Evolutionary conservation across 345 rosid species (phyloP), one percentile per base, ranked within the genome.

Genomic region (Eutrema yunnanense): DNA sequence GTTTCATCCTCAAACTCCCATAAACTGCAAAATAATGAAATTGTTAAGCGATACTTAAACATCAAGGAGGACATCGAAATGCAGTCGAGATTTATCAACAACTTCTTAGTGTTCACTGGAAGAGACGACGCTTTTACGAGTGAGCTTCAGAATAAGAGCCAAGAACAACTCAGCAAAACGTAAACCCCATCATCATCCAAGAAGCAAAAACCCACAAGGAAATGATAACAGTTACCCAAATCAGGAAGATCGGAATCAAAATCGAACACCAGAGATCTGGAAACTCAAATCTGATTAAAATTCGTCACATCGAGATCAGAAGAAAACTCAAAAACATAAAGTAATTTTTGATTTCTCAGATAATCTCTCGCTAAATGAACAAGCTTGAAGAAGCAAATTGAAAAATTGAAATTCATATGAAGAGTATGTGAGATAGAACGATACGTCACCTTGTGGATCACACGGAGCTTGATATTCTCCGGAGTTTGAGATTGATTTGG

Each of bases 1-100:
- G 58, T 58, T n/a, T 70, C 83, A 67, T 78, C 58, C 50, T 68
- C 56, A 77, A 40, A 34, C 64, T 63, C 62, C n/a, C 65, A 50
- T 8, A 32, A 37, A 60, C 73, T 69, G 67, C 41, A 49, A 63
- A 69, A 43, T 27, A 11, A 16, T 4, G 5, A 61, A 61, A 22
- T 7, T 26, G 10, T 60, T 19, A 34, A 74, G 30, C 42, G 0
- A 56, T 49, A 42, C 2, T 32, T 48, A 49, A 30, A 19, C 41
- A 53, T 50, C 5, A 37, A 26, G 7, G 32, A 3, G 12, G 9
- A 59, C 6, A 71, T 2, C 40, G 6, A 10, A 29, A 46, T 63
- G 2, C 32, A 30, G 32, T 30, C 32, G 32, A 30, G 32, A 30
- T 3, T 30, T 30, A 30, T 30, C 32, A 30, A 30, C 32, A 30